Conservation (phyloP, 352 stramenopile species). For the Elongisporangium prolatum region DNA sequence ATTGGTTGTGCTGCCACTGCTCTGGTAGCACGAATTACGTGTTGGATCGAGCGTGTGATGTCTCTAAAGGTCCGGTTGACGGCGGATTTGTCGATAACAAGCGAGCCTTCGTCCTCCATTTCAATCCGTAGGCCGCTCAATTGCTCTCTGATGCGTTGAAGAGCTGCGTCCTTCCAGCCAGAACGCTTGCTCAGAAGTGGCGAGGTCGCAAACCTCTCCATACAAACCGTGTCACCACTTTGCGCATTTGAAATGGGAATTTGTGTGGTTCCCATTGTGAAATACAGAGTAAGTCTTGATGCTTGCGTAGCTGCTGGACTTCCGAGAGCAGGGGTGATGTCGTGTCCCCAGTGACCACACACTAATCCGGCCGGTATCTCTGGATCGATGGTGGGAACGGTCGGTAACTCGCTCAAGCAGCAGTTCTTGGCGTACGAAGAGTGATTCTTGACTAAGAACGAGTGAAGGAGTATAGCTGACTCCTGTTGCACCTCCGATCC, state of each 20-base stretch:
- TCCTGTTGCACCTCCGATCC: constrained; percentile 29
- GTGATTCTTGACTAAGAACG: constrained; percentile 55
- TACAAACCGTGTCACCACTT: constrained; percentile 15
- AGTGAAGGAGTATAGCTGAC: constrained; percentile 32
- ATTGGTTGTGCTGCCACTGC: too few relatives aligned
- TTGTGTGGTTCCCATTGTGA: constrained; percentile 53
- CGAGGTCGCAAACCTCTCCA: constrained; percentile 41
- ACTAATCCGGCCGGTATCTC: constrained; percentile 60
- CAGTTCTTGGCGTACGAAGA: constrained; percentile 46
- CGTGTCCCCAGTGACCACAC: constrained; percentile 49
- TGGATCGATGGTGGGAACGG: constrained; percentile 36
- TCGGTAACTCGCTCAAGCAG: constrained; percentile 40
- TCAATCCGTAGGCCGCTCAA: constrained; percentile 44
- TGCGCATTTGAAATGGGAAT: constrained; percentile 22
- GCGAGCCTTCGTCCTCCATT: constrained; percentile 63
- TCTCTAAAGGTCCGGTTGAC: constrained; percentile 12
- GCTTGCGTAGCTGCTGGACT: constrained; percentile 1
- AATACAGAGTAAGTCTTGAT: constrained; percentile 37
- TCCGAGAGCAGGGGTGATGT: constrained; percentile 53
- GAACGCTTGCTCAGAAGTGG: constrained; percentile 48
- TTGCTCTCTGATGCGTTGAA: constrained; percentile 23
- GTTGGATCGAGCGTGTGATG: neutral
- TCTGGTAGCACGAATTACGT: neutral
- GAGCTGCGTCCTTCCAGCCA: constrained; percentile 19
- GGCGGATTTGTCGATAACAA: constrained; percentile 33